phyloP scores from a whole-genome alignment of 495 filamentous ascomycete genomes.

The Hypoxylon cercidicola region DNA sequence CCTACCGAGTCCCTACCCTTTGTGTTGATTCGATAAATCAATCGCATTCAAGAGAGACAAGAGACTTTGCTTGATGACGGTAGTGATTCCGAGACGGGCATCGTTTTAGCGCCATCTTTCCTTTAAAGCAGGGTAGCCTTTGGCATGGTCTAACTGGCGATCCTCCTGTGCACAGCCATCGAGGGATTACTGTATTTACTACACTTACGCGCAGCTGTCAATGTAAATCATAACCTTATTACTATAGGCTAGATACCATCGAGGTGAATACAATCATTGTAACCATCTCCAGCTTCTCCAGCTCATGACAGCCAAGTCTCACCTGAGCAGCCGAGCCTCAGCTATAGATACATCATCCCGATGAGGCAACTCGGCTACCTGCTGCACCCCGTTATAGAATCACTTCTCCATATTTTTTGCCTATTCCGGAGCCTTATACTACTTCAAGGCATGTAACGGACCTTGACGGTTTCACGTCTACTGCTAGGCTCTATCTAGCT shows the following conservation, averaged over 20 bases:
- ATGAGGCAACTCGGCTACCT: constrained; percentile 26
- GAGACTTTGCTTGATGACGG: constrained; percentile 9
- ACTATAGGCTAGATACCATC: not conserved
- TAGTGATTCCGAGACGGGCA: constrained; percentile 36
- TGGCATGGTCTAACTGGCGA: constrained; percentile 20
- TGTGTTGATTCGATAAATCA: too few relatives aligned
- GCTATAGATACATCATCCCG: constrained; percentile 13
- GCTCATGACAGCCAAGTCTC: not conserved
- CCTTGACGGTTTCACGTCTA: not conserved
- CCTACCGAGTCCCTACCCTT: not conserved
- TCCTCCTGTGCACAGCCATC: constrained; percentile 31
- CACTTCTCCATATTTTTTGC: constrained; percentile 5
- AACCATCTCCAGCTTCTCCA: not conserved
- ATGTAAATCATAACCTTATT: constrained; percentile 14
- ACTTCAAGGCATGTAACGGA: not conserved
- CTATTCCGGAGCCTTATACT: constrained; percentile 1
- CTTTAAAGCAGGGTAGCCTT: constrained; percentile 30
- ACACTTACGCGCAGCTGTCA: constrained; percentile 28
- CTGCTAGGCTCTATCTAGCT: too few relatives aligned
- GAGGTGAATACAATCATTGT: not conserved
- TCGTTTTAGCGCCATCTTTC: constrained; percentile 34
- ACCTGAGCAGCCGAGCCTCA: constrained; percentile 5
- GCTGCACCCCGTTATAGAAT: constrained; percentile 23
- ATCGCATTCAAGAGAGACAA: not conserved
- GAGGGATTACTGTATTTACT: constrained; percentile 35